Evolutionary conservation across 495 filamentous ascomycete genomes (phyloP).

Genomic region (Penicillium lagena): DNA sequence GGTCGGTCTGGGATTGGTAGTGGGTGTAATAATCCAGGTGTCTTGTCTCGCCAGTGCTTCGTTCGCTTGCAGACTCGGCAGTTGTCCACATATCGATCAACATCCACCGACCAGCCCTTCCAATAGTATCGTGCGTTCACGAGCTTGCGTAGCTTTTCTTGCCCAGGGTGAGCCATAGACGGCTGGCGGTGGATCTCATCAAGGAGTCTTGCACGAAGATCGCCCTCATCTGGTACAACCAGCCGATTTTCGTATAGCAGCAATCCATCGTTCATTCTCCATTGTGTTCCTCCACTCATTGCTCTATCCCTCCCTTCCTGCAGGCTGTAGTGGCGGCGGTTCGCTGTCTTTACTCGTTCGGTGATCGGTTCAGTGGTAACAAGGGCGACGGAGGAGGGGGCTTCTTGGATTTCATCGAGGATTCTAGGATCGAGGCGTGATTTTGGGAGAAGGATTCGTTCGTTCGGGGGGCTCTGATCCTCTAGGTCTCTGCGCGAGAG

Average conservation of each 20-base stretch:
- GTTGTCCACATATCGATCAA: not conserved
- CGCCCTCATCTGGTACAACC: not conserved
- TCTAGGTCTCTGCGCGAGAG: not conserved
- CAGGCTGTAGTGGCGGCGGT: not conserved
- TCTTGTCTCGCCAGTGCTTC: not conserved
- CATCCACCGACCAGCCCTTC: not conserved
- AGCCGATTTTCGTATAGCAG: too few species aligned
- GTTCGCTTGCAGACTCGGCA: not conserved
- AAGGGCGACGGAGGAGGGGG: not conserved
- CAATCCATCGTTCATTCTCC: too few species aligned
- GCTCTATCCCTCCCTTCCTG: too few species aligned
- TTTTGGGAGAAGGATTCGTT: too few species aligned
- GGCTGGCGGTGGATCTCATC: slow-evolving; percentile 5
- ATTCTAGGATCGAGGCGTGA: too few species aligned
- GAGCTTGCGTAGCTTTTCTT: not conserved
- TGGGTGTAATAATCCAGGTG: not conserved
- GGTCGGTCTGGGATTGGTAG: not conserved
- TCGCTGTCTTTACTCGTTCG: not conserved
- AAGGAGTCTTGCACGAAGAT: not conserved
- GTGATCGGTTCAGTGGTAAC: not conserved
- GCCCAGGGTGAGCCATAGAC: not conserved
- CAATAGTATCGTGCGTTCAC: not conserved
- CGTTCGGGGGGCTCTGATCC: too few species aligned
- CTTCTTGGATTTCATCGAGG: too few species aligned
- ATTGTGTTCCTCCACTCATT: too few species aligned